Conservation (phyloP, 495 filamentous ascomycete genomes). For the Penicillium lividum region DNA sequence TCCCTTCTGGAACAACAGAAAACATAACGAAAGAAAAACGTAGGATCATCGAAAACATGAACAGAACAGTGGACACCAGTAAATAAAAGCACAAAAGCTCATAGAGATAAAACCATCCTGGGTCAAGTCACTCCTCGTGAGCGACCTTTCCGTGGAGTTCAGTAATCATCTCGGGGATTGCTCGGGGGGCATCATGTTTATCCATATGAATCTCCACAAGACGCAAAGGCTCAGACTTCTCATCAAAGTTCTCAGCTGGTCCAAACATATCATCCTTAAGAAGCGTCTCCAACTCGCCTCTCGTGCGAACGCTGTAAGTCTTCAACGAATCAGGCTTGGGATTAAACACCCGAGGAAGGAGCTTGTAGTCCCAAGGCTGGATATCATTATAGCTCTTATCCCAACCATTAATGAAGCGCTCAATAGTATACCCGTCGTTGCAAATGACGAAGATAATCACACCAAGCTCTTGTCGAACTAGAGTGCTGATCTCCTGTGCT, state of each 20-base stretch:
- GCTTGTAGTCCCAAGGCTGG: slow-evolving; percentile 47
- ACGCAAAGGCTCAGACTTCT: slow-evolving; percentile 6
- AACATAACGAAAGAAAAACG: too few relatives aligned
- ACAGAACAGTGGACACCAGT: too few relatives aligned
- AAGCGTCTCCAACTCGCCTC: slow-evolving; percentile 10
- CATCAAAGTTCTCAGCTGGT: slow-evolving; percentile 6
- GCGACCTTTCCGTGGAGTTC: background rate
- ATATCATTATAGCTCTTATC: slow-evolving; percentile 69
- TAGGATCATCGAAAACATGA: too few relatives aligned
- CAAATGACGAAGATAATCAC: slow-evolving; percentile 74
- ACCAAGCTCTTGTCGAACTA: slow-evolving; percentile 65
- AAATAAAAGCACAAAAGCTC: too few relatives aligned
- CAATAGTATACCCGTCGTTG: slow-evolving; percentile 73
- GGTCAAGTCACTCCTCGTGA: background rate
- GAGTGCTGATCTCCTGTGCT: slow-evolving; percentile 72
- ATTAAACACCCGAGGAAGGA: slow-evolving; percentile 10
- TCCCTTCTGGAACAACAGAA: too few relatives aligned
- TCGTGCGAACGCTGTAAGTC: slow-evolving; percentile 12
- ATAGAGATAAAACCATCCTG: background rate
- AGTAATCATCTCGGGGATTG: slow-evolving; percentile 1
- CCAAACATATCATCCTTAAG: slow-evolving; percentile 14
- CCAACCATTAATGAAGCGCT: slow-evolving; percentile 70
- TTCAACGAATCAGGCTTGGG: slow-evolving; percentile 5
- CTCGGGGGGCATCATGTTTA: slow-evolving; percentile 11
- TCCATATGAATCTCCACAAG: slow-evolving; percentile 19